Evolutionary conservation across 805 yeast species (phyloP), one percentile per base, ranked within the genome.

Genomic region (Yarrowia hollandica): DNA sequence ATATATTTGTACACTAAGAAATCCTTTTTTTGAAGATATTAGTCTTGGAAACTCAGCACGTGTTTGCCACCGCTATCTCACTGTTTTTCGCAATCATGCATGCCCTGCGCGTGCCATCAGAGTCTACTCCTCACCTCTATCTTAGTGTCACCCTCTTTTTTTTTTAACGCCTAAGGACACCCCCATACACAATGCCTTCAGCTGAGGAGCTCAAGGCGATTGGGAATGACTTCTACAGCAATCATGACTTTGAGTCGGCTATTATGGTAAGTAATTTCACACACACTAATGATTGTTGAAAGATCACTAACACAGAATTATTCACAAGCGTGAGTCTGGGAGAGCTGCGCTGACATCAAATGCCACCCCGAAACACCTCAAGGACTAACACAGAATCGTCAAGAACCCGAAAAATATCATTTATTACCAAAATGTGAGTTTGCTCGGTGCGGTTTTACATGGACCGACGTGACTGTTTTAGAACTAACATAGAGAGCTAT

Each of bases 241-340:
- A 33, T 15, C 38, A 48, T 15, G 55, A 48, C 22, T 48, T 31
- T 48, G 55, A 48, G 10, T 26, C 55, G 4, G 55, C 55, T 12
- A 33, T 48, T 22, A 15, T 22, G 22, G 55, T 48, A 30, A 48
- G 55, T 46, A 30, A 15, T 10, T 34, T 8, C 16, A 14, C 16
- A 14, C 15, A 26, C 12, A 30, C 34, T 12, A 30, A 14, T 15
- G 7, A 14, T 11, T 12, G 8, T 11, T 6, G 34, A 12, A 14
- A 30, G 16, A 14, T 11, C 22, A 30, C 55, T 48, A 48, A 48
- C 55, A 31, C 55, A 48, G 55, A 31, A 31, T 11, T 48, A 48
- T 23, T 48, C 55, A 12, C 55, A 48, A 33, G 55, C 55, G 55
- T 48, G 30, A 48, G 55, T 48, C 19, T n/a, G n/a, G n/a, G n/a